Evolutionary conservation across 2,329 filamentous ascomycete genomes (phyloP).

Genomic region (Pyricularia grisea): DNA sequence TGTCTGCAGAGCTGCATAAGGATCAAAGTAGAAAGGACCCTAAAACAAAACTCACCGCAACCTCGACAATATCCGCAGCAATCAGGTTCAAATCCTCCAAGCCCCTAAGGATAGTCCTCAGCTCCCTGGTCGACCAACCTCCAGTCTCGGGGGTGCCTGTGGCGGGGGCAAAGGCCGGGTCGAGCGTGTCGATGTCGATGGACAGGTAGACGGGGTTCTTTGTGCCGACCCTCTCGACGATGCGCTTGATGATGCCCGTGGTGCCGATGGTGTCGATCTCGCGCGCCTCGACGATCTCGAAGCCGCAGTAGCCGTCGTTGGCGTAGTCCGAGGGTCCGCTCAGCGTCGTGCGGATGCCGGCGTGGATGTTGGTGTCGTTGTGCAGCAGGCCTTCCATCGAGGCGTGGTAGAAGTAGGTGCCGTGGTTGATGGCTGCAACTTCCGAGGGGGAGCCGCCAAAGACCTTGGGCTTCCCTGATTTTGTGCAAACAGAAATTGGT

Average conservation of each 20-base stretch:
- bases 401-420: constrained; percentile 83
- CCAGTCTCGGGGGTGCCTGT: constrained; percentile 70
- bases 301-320: constrained; percentile 77
- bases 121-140: constrained; percentile 65
- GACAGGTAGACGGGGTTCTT: constrained; percentile 69
- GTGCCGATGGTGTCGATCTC: constrained; percentile 43
- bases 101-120: constrained; percentile 61
- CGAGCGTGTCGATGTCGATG: constrained; percentile 81
- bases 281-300: constrained; percentile 68
- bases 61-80: constrained; percentile 64
- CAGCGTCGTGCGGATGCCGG: constrained; percentile 75
- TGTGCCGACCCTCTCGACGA: constrained; percentile 65
- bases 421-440: constrained; percentile 72
- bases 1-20: too few relatives aligned
- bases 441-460: constrained; percentile 75
- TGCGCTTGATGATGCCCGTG: constrained; percentile 69
- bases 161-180: constrained; percentile 71
- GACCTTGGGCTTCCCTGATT: constrained; percentile 72
- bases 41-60: constrained; percentile 38
- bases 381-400: constrained; percentile 65
- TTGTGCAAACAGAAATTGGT: constrained; percentile 12
- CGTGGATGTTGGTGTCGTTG: constrained; percentile 82
- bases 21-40: too few relatives aligned
- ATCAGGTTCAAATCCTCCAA: constrained; percentile 61
- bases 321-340: constrained; percentile 73